These are phyloP conservation scores for Fusarium graminum DNA, from an alignment of 2,329 filamentous ascomycete species.

Conservation along the genomic window DNA sequence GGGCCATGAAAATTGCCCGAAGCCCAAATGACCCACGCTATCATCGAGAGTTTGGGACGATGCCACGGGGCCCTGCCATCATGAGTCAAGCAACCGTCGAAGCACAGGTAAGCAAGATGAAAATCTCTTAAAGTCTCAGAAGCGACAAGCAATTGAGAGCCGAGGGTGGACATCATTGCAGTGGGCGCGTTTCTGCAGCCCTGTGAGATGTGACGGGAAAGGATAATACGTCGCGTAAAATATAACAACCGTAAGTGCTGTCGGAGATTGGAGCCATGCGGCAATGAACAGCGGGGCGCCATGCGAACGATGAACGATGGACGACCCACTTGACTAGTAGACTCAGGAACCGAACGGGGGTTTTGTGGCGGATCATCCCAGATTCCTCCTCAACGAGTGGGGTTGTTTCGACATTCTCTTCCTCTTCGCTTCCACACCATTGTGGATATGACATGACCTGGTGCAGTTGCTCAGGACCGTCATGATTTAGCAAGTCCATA, in stretches of 20 bases:
- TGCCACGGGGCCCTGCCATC: constrained; percentile 8
- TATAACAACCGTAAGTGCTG: constrained; percentile 21
- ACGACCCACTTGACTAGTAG: constrained; percentile 32
- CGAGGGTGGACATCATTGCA: constrained; percentile 5
- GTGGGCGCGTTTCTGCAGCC: constrained; percentile 25
- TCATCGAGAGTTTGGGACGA: constrained; percentile 17
- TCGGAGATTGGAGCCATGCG: constrained; percentile 36
- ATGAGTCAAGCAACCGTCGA: constrained; percentile 21
- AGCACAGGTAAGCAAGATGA: not conserved
- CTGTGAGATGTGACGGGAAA: constrained; percentile 24
- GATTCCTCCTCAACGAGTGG: constrained; percentile 18
- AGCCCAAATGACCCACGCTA: constrained; percentile 2
- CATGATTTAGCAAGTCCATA: constrained; percentile 21
- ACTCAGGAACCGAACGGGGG: constrained; percentile 35
- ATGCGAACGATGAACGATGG: constrained; percentile 29
- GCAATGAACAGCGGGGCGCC: constrained; percentile 37
- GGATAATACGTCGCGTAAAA: constrained; percentile 8
- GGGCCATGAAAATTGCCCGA: not conserved
- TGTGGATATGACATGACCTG: constrained; percentile 7
- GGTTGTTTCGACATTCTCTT: constrained; percentile 2
- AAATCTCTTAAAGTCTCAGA: not conserved
- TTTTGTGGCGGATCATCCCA: constrained; percentile 36
- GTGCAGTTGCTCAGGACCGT: not conserved
- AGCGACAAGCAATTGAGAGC: not conserved
- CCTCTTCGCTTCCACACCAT: constrained; percentile 9